These are phyloP conservation scores for Leucoagaricus sp. DNA, from an alignment of 1,284 basidiomycete species.

Conservation along the genomic window DNA sequence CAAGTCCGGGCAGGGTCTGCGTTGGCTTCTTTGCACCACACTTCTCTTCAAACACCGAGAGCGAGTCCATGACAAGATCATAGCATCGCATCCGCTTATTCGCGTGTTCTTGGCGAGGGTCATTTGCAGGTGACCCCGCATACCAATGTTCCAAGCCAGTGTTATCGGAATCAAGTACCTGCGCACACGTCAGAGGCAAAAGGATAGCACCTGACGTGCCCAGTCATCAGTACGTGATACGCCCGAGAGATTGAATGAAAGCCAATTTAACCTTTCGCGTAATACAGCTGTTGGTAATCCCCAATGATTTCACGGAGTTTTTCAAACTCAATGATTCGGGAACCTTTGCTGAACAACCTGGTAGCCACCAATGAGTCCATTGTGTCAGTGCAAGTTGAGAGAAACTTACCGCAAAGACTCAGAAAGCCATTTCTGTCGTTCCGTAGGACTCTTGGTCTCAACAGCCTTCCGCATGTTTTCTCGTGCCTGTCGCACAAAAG, in stretches of 20 bases:
- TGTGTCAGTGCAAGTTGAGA: constrained; percentile 7
- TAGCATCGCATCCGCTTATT: constrained; percentile 79
- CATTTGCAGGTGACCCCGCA: constrained; percentile 61
- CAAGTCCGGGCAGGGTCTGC: constrained; percentile 29
- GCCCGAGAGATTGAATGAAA: constrained; percentile 3
- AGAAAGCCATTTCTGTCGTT: constrained; percentile 74
- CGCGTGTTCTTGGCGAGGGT: constrained; percentile 61
- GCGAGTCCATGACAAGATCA: constrained; percentile 78
- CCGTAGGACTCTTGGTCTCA: constrained; percentile 72
- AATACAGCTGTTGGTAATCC: constrained; percentile 85
- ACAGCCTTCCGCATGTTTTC: constrained; percentile 92
- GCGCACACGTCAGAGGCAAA: constrained; percentile 85
- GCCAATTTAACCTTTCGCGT: constrained; percentile 66
- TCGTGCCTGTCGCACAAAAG: constrained; percentile 68
- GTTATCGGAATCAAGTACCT: constrained; percentile 77
- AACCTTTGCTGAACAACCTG: constrained; percentile 87
- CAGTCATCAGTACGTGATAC: constrained; percentile 4
- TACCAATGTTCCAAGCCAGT: constrained; percentile 80
- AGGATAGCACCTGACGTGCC: constrained; percentile 76
- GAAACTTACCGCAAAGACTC: constrained; percentile 76
- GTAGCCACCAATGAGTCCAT: constrained; percentile 7
- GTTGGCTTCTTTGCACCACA: constrained; percentile 31
- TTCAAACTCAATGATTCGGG: constrained; percentile 81
- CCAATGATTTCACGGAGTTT: constrained; percentile 84
- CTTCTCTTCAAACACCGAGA: constrained; percentile 79